Evolutionary conservation across 2,329 filamentous ascomycete species (phyloP).

Genomic region (Lachnellula subtilissima): DNA sequence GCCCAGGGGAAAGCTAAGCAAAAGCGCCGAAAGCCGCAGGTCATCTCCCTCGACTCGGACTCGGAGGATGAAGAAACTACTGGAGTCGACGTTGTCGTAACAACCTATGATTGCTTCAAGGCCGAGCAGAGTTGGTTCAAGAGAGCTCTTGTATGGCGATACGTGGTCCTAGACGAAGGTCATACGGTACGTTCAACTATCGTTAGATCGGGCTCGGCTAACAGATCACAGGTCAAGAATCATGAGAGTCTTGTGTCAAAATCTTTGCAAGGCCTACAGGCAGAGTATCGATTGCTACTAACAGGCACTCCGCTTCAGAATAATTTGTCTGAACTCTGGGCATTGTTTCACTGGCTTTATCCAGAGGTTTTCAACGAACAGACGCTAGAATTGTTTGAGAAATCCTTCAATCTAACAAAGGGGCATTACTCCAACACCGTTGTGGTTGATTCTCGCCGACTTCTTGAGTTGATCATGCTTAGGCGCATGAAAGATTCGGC

Average conservation of each 20-base stretch:
- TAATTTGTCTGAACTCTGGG: constrained; percentile 53
- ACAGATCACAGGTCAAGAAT: constrained; percentile 34
- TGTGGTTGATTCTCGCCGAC: constrained; percentile 45
- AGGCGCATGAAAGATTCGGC: constrained; percentile 52
- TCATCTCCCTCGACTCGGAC: constrained; percentile 23
- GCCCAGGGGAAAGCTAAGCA: constrained; percentile 25
- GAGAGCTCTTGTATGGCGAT: constrained; percentile 46
- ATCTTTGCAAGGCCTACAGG: constrained; percentile 31
- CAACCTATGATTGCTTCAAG: constrained; percentile 45
- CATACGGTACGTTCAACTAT: constrained; percentile 39
- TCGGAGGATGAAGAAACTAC: constrained; percentile 27
- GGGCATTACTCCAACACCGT: constrained; percentile 50
- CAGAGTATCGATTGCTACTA: constrained; percentile 33
- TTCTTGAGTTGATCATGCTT: constrained; percentile 55
- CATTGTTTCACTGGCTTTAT: constrained; percentile 52
- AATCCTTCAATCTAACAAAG: constrained; percentile 51
- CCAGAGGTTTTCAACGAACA: constrained; percentile 51
- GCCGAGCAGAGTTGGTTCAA: constrained; percentile 45
- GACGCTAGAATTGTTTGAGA: constrained; percentile 46
- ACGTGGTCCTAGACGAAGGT: constrained; percentile 49
- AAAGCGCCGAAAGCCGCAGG: constrained; percentile 17
- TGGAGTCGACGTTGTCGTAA: constrained; percentile 41
- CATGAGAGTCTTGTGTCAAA: constrained; percentile 32
- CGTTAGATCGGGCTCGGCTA: neutral
- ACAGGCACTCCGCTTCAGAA: constrained; percentile 53